A percentile compares a stretch with the other conserved stretches of the same genome.
Evolutionary conservation across 2,329 filamentous ascomycete genomes (phyloP).

Genomic region (Pseudopyricularia javanii): DNA sequence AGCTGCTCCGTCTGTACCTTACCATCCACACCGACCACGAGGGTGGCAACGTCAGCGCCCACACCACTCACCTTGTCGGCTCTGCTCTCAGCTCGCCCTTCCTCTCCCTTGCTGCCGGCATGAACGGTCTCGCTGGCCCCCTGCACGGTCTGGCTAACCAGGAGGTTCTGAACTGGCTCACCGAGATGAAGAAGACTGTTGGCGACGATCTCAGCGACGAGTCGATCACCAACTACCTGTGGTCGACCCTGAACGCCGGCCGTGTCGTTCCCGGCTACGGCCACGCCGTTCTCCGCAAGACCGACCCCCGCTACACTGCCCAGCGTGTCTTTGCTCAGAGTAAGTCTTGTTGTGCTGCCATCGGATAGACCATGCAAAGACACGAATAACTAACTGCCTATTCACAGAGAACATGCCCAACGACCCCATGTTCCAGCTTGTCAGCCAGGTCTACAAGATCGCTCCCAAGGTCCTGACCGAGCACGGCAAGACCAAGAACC

Average conservation of each 20-base stretch:
- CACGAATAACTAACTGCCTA: constrained; percentile 14
- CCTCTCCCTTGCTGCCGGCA: constrained; percentile 89
- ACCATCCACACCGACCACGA: constrained; percentile 99
- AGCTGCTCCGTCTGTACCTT: constrained; percentile 97
- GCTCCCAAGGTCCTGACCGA: constrained; percentile 93
- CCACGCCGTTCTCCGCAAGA: constrained; percentile 98
- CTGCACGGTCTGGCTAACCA: constrained; percentile 99
- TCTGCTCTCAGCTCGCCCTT: constrained; percentile 93
- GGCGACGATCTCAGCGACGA: constrained; percentile 93
- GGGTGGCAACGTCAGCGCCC: constrained; percentile 95
- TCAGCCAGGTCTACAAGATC: constrained; percentile 99
- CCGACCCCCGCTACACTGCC: constrained; percentile 95
- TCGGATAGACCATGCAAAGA: neutral
- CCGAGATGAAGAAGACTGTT: constrained; percentile 93
- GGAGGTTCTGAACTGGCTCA: constrained; percentile 98
- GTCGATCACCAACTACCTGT: constrained; percentile 97
- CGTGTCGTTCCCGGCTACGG: constrained; percentile 97
- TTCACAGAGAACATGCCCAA: constrained; percentile 66
- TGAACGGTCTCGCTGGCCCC: constrained; percentile 95
- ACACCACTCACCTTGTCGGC: constrained; percentile 97
- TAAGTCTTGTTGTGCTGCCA: constrained; percentile 12
- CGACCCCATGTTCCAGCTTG: constrained; percentile 99
- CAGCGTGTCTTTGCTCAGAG: constrained; percentile 90
- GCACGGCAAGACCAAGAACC: constrained; percentile 99
- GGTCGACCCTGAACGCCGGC: constrained; percentile 89